Base-by-base conservation (phyloP, 2,329 filamentous ascomycete genomes). In the Drechslerella dactyloides region DNA sequence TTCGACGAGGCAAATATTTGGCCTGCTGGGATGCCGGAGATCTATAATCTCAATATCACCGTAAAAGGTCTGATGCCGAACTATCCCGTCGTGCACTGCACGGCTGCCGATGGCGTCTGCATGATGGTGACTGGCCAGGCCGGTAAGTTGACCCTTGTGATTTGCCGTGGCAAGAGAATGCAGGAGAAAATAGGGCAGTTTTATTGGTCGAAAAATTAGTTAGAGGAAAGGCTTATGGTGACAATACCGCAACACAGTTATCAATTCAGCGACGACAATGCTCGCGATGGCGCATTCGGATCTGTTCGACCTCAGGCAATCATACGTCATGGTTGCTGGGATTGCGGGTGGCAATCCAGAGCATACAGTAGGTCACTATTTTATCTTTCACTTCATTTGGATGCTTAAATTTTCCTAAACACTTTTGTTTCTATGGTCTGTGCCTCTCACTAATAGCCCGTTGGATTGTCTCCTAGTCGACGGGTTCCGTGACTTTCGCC, bases 301-400 rank as follows among this genome's bases (percentile, higher is more conserved):
- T 1, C 77, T 80, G 8, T 90, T 92, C 78, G 83, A 91, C 79
- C 82, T 92, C 11, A 83, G 80, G 0, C 79, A 82, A 54, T 89
- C 89, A 0, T 92, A 93, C 80, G 90, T 91, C 78, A 79, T 92
- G 69, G 78, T 90, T 35, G 86, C 84, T 0, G 90, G 89, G 1
- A 91, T 93, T 73, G 89, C 87, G 1, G 89, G 90, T 15, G 83
- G 90, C 46, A 91, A 86, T 78, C 90, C 89, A 0, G 84, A 87
- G 73, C 80, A 61, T n/a, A 85, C 27, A 86, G 84, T 30, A 90
- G 89, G 0, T 82, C 0, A 8, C 33, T 19, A 11, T 33, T 24
- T 33, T 33, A 53, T 33, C 7, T 10, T 4, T 35, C 81, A 91
- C 81, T 85, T n/a, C 82, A 87, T 15, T 88, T 85, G 0, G 77